A percentile compares a stretch with the other conserved stretches of the same genome.
Evolutionary conservation across 1,284 basidiomycete genomes (phyloP).

Genomic region (Ganoderma resinaceum): DNA sequence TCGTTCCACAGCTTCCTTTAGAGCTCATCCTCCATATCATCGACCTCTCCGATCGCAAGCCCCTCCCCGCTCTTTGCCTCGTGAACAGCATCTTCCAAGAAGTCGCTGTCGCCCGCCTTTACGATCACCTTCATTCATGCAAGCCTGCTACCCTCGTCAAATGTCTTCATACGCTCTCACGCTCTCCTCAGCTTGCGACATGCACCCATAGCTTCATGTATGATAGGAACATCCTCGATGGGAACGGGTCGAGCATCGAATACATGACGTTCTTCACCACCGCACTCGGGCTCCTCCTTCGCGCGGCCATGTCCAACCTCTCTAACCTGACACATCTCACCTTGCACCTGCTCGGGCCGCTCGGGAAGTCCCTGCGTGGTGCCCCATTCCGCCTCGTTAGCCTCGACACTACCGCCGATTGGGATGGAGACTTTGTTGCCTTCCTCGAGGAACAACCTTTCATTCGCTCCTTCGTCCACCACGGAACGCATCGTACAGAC

Average conservation of each 20-base stretch:
- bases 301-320: neutral
- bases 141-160: neutral
- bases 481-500: neutral
- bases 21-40: neutral
- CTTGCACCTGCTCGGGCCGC: neutral
- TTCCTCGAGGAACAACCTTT: slow-evolving; percentile 10
- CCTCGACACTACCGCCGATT: neutral
- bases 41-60: neutral
- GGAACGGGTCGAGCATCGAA: neutral
- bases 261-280: slow-evolving; percentile 2
- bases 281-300: neutral
- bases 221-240: neutral
- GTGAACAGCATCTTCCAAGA: neutral
- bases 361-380: neutral
- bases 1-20: neutral
- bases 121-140: neutral
- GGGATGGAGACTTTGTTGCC: neutral
- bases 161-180: neutral
- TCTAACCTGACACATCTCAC: neutral
- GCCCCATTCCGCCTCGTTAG: neutral
- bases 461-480: neutral
- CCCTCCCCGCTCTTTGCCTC: neutral
- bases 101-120: neutral
- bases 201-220: neutral
- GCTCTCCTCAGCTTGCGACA: neutral